Evolutionary conservation across 2,329 filamentous ascomycete species (phyloP), one percentile per base, ranked within the genome.

Genomic region (Calonectria pseudoreteaudii): DNA sequence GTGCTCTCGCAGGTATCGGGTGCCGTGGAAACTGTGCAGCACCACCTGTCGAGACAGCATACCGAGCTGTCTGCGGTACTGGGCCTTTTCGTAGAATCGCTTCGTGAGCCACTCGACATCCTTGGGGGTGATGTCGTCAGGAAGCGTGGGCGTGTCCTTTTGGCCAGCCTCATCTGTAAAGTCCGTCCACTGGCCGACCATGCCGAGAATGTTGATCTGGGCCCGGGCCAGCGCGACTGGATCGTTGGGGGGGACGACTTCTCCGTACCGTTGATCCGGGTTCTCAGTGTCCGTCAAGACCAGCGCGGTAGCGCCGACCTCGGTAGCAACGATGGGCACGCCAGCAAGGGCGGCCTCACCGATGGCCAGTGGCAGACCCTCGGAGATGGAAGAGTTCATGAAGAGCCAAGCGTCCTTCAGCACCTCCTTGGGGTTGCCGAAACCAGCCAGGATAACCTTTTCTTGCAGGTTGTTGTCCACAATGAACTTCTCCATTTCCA

Each of bases 401-500:
- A 77, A 77, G 18, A 77, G 64, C 76, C 76, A 77, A 3, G 76
- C 75, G n/a, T 77, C 76, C 49, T 77, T 73, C 2, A 77, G 69
- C 0, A 77, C 75, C 34, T 74, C 73, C 16, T 74, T 77, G 8
- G 76, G 76, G 36, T 77, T 69, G 10, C 76, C 76, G 26, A 77
- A 77, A 23, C 76, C 75, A 2, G 75, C 76, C 16, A 77, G 66
- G 20, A 77, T 23, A 36, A 76, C 75, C 36, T 70, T 77, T 9
- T 58, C 75, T 4, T 30, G 23, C 2, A 77, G 69, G 9, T 67
- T 66, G 18, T 68, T 66, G 18, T 77, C 76, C 4, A 67, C 65
- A 20, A 77, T 77, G 31, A 77, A 68, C 60, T 76, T 77, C 41
- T 77, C 76, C 76, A 77, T 77, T 68, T 77, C 75, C 4, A 77